Conservation (phyloP, 345 rosid genomes). For the Raphanus sativus region DNA sequence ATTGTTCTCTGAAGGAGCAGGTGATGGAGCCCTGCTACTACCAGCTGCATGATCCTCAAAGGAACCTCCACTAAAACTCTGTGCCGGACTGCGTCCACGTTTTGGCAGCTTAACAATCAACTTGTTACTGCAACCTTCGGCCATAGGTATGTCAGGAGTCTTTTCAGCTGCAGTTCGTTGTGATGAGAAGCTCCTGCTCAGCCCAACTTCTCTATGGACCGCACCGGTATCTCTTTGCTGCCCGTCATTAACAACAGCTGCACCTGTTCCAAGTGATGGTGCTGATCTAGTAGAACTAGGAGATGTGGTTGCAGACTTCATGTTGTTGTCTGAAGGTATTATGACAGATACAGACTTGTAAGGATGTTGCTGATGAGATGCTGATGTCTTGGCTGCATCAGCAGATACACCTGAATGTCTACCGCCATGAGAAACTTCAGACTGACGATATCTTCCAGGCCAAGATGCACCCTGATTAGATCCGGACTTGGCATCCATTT, state of each 20-base stretch:
- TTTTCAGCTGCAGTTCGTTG: conserved; percentile 57
- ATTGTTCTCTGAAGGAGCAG: conserved; percentile 52
- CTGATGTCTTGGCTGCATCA: conserved; percentile 63
- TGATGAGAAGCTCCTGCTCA: conserved; percentile 50
- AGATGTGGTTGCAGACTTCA: conserved; percentile 53
- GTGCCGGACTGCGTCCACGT: conserved; percentile 77
- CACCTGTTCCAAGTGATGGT: conserved; percentile 47
- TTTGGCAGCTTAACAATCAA: conserved; percentile 73
- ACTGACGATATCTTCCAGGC: conserved; percentile 60
- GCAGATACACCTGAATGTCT: conserved; percentile 57
- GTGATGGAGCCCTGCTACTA: conserved; percentile 69
- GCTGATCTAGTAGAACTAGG: conserved; percentile 56
- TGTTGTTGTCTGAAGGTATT: conserved; percentile 49
- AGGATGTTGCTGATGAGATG: conserved; percentile 50
- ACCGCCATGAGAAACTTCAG: conserved; percentile 68
- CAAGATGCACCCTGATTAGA: conserved; percentile 66
- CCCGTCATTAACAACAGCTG: conserved; percentile 51
- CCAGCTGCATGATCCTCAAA: conserved; percentile 58
- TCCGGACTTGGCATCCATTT: conserved; percentile 84
- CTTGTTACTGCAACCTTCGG: conserved; percentile 60
- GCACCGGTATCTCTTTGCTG: conserved; percentile 47
- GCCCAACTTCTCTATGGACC: conserved; percentile 52
- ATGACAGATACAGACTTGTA: conserved; percentile 60
- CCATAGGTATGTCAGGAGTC: conserved; percentile 48
- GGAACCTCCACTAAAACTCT: conserved; percentile 70